phyloP scores from a whole-genome alignment of 2,329 filamentous ascomycete species.

The Talaromyces sp. region DNA sequence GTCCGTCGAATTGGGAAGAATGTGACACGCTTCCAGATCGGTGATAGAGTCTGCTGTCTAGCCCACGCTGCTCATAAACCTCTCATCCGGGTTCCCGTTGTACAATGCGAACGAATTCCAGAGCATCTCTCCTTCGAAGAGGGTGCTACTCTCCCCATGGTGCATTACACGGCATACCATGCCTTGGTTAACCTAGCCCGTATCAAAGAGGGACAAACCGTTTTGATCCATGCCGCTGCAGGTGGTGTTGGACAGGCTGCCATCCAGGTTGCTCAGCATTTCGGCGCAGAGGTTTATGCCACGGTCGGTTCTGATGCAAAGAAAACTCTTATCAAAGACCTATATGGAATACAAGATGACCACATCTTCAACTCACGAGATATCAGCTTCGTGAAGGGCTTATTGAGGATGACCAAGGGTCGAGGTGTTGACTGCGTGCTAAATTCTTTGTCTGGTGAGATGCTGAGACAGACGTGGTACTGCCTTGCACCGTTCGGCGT shows the following conservation, averaged over 20 bases:
- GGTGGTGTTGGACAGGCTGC: slow-evolving; percentile 22
- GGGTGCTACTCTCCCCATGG: neutral
- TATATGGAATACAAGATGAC: slow-evolving; percentile 7
- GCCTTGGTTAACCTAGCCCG: slow-evolving; percentile 14
- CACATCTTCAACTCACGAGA: slow-evolving; percentile 13
- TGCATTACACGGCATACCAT: slow-evolving; percentile 20
- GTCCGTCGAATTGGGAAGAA: neutral
- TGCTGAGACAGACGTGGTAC: slow-evolving; percentile 6
- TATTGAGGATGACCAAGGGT: slow-evolving; percentile 1
- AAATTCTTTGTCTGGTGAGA: slow-evolving; percentile 11
- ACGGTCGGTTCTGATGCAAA: slow-evolving; percentile 18
- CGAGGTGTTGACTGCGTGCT: slow-evolving; percentile 11
- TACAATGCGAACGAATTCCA: slow-evolving; percentile 7
- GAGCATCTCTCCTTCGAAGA: slow-evolving; percentile 3
- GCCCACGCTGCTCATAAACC: neutral
- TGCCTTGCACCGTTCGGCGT: slow-evolving; percentile 15
- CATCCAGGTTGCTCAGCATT: slow-evolving; percentile 23
- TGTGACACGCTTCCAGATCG: neutral
- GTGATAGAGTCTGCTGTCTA: neutral
- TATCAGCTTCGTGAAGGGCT: neutral
- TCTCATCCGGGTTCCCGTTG: neutral
- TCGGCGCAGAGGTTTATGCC: slow-evolving; percentile 20
- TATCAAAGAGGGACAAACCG: slow-evolving; percentile 21
- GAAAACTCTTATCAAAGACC: neutral
- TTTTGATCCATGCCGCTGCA: slow-evolving; percentile 24